Base-by-base conservation (phyloP, 176 grass and related monocot species). In the Pharus latifolius region DNA sequence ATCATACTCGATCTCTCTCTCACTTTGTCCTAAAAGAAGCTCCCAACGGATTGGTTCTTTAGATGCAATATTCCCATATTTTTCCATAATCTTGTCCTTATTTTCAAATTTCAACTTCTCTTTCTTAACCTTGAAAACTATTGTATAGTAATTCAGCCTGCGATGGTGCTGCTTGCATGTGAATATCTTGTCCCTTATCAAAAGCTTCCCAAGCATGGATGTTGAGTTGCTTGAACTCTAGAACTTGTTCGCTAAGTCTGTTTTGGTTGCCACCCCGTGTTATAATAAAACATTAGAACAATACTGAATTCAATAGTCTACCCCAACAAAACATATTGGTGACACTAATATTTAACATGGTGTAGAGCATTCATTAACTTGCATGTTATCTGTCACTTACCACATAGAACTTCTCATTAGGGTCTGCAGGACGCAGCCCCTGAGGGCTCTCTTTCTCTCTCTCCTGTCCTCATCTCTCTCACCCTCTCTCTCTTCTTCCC, bases 81-180 rank as follows among this genome's bases (percentile, higher is more conserved):
- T 86, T 48, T 86, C 83, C 44, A 81, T 71, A 37, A 86, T 70
- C 18, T 71, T 81, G 48, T 86, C 83, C 29, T 86, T 86, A 1
- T 43, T 86, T 24, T 72, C 73, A 3, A 37, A 64, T 28, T 86
- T 81, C n/a, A n/a, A n/a, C n/a, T n/a, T n/a, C n/a, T n/a, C n/a
- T n/a, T n/a, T n/a, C n/a, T n/a, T n/a, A n/a, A 62, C 80, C 8
- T 70, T 81, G 56, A 63, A 70, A 81, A n/a, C 80, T 86, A 48
- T 55, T 76, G 27, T 76, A 79, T 6, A 86, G 70, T 40, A 86
- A 58, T 73, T 86, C 83, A 40, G 83, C 83, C 52, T 86, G 83
- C 56, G 83, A 81, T 17, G 83, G 83, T 38, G 83, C 83, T 32
- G 83, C 77, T 64, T 86, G 83, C 83, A 86, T 76, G 63, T 86